A percentile compares a stretch with the other conserved stretches of the same genome.
phyloP scores from a whole-genome alignment of 345 rosid genomes.

The Gossypium mustelinum region DNA sequence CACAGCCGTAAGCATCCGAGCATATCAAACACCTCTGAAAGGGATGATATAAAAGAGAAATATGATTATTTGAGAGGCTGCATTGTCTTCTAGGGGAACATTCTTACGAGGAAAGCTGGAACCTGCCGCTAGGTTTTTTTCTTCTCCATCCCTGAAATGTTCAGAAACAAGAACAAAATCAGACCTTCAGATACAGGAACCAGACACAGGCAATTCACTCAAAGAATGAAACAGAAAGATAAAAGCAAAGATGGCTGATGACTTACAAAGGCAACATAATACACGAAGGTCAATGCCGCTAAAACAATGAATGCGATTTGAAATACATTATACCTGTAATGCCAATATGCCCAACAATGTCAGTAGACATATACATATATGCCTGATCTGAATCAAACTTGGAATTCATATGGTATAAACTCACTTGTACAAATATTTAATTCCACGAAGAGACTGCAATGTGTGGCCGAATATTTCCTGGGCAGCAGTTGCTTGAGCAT shows the following conservation, averaged over 20 bases:
- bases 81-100: slow-evolving; percentile 17
- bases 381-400: background rate
- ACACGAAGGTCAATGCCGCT: slow-evolving; percentile 88
- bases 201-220: background rate
- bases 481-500: slow-evolving; percentile 98
- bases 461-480: slow-evolving; percentile 99
- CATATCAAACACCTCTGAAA: slow-evolving; percentile 11
- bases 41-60: slow-evolving; percentile 12
- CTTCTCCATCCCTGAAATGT: slow-evolving; percentile 86
- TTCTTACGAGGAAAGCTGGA: slow-evolving; percentile 67
- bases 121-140: slow-evolving; percentile 67
- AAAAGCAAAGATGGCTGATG: background rate
- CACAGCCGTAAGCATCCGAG: slow-evolving; percentile 17
- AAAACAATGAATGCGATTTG: slow-evolving; percentile 75
- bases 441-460: slow-evolving; percentile 94
- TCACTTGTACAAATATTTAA: slow-evolving; percentile 91
- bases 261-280: slow-evolving; percentile 84
- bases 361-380: slow-evolving; percentile 3
- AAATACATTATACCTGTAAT: slow-evolving; percentile 82
- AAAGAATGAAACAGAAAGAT: background rate
- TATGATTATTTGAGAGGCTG: slow-evolving; percentile 11
- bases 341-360: slow-evolving; percentile 1
- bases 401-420: slow-evolving; percentile 15
- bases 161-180: background rate
- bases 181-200: background rate